A percentile compares a stretch with the other conserved stretches of the same genome.
phyloP scores from a whole-genome alignment of 768 basidiomycete genomes.

The Steccherinum ochraceum region DNA sequence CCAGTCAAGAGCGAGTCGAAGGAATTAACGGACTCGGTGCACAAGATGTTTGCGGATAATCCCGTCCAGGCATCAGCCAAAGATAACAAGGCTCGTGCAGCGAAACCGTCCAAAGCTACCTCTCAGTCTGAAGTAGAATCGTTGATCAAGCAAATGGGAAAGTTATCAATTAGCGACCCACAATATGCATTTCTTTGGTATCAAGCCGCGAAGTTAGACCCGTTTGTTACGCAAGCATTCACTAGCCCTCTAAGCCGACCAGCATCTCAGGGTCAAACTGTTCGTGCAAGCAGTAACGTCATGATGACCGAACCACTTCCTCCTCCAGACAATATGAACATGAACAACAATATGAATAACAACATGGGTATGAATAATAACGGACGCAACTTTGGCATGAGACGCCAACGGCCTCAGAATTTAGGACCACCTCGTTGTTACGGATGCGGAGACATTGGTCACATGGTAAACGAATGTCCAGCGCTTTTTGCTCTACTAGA shows the following conservation, averaged over 20 bases:
- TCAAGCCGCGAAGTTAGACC: not conserved
- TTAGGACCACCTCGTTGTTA: not conserved
- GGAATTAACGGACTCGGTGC: not conserved
- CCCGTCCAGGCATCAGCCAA: not conserved
- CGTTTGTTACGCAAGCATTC: not conserved
- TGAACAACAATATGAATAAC: not conserved
- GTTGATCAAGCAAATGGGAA: not conserved
- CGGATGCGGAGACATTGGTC: not conserved
- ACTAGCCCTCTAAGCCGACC: not conserved
- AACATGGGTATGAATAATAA: not conserved
- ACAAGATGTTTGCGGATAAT: not conserved
- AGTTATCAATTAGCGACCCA: not conserved
- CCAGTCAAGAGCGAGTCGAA: not conserved
- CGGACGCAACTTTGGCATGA: no score
- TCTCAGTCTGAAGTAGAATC: not conserved
- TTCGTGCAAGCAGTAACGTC: not conserved
- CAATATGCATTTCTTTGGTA: not conserved
- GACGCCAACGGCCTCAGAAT: no score
- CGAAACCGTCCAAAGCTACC: no score
- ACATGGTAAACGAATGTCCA: not conserved
- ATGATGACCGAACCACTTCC: not conserved
- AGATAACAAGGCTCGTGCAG: not conserved
- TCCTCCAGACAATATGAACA: not conserved
- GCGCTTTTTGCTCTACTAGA: not conserved
- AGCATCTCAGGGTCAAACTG: not conserved